phyloP scores from a whole-genome alignment of 179 eudicot species.

The Spinacia oleracea region DNA sequence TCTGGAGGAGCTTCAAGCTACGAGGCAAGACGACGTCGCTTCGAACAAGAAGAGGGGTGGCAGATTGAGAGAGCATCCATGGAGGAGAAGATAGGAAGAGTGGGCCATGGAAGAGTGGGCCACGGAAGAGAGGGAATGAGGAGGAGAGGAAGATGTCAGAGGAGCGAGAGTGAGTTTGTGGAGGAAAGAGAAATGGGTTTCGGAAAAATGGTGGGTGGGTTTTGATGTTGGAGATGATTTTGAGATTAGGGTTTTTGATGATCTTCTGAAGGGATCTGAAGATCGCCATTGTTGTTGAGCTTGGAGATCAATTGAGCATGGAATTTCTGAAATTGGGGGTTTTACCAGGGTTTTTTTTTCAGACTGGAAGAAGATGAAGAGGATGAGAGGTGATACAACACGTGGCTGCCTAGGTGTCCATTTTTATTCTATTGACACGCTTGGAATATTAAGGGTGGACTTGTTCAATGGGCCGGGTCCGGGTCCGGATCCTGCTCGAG shows the following conservation, averaged over 20 bases:
- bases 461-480: too few relatives aligned
- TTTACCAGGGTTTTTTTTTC: too few relatives aligned
- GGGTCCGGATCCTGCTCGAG: too few relatives aligned
- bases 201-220: conserved; percentile 15
- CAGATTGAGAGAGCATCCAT: conserved; percentile 73
- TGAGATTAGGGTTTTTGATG: conserved; percentile 29
- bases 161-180: conserved; percentile 21
- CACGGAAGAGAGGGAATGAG: conserved; percentile 38
- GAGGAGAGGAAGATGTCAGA: conserved; percentile 32
- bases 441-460: too few relatives aligned
- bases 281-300: conserved; percentile 53
- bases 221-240: not conserved
- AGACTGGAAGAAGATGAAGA: too few relatives aligned
- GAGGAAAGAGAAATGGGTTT: conserved; percentile 28
- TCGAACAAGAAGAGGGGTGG: conserved; percentile 66
- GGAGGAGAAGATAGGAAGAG: conserved; percentile 76
- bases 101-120: conserved; percentile 53
- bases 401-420: not conserved
- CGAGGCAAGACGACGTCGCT: conserved; percentile 50
- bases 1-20: conserved; percentile 38
- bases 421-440: too few relatives aligned
- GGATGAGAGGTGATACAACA: too few relatives aligned
- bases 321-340: not conserved
- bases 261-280: conserved; percentile 49
- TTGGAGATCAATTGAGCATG: not conserved